Conservation (phyloP, 306 rosid species). For the Cyclanthera cordifolia region DNA sequence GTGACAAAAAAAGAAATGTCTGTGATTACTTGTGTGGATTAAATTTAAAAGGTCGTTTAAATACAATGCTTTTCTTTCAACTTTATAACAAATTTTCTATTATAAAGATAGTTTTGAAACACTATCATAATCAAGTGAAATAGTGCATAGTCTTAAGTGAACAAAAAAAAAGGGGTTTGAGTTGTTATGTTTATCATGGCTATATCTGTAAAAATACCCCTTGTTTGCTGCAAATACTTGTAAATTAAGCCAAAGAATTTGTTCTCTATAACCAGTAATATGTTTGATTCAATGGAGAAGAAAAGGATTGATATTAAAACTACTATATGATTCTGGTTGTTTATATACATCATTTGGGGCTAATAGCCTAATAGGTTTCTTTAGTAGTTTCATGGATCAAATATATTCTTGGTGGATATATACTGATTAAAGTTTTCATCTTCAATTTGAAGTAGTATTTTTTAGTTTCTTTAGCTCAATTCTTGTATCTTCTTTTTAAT, state of each 20-base stretch:
- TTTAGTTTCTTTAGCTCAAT: not conserved
- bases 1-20: too few species aligned
- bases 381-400: not conserved
- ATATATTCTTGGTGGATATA: not conserved
- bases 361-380: not conserved
- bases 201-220: not conserved
- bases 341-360: not conserved
- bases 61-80: too few species aligned
- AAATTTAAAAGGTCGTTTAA: too few species aligned
- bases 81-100: too few species aligned
- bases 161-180: not conserved
- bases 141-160: not conserved
- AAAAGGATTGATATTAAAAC: not conserved
- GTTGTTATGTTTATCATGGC: not conserved
- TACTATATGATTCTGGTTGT: not conserved
- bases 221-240: not conserved
- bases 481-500: not conserved
- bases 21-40: too few species aligned
- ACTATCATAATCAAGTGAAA: too few species aligned
- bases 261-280: not conserved
- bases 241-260: not conserved
- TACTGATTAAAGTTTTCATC: not conserved
- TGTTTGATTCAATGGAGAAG: not conserved
- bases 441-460: slow-evolving; percentile 1
- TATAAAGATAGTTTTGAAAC: too few species aligned